Conservation (phyloP, 2,329 filamentous ascomycete species). For the Colletotrichum eleusines region DNA sequence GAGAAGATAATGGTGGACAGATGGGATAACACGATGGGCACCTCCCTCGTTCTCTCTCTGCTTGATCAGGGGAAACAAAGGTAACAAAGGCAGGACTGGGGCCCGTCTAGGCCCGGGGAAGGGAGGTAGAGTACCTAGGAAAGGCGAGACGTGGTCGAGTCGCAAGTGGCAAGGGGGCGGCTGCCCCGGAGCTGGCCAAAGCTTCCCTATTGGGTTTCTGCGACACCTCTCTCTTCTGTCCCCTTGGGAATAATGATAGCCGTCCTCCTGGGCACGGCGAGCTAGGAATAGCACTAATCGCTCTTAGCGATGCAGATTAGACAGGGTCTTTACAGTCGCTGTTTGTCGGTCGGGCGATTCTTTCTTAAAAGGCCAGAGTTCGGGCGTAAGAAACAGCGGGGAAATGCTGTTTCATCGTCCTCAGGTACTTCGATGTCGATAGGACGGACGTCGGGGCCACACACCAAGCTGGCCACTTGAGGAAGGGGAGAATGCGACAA, state of each 20-base stretch:
- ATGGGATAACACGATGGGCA: conserved; percentile 16
- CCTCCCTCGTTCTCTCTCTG: conserved; percentile 11
- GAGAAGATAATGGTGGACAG: neutral
- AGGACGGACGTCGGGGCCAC: conserved; percentile 21
- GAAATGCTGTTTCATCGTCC: conserved; percentile 33
- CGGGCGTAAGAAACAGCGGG: conserved; percentile 35
- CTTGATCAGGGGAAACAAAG: conserved; percentile 37
- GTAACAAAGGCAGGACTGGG: conserved; percentile 5
- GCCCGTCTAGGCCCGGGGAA: conserved; percentile 30
- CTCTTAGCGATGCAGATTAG: conserved; percentile 27
- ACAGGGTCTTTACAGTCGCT: neutral
- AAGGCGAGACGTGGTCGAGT: conserved; percentile 41
- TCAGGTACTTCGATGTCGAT: conserved; percentile 23
- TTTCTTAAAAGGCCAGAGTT: conserved; percentile 34
- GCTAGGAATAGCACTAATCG: neutral
- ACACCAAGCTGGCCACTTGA: neutral
- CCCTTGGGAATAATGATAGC: neutral
- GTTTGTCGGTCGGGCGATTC: conserved; percentile 10
- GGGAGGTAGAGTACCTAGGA: conserved; percentile 3
- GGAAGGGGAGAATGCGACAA: conserved; percentile 12
- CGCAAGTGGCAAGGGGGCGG: conserved; percentile 40
- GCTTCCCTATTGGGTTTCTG: conserved; percentile 24
- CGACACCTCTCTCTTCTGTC: neutral
- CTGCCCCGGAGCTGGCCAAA: conserved; percentile 39
- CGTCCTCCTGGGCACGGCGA: neutral